These are phyloP conservation scores for Fusarium lateritium DNA, from an alignment of 2,329 filamentous ascomycete genomes.

Conservation along the genomic window DNA sequence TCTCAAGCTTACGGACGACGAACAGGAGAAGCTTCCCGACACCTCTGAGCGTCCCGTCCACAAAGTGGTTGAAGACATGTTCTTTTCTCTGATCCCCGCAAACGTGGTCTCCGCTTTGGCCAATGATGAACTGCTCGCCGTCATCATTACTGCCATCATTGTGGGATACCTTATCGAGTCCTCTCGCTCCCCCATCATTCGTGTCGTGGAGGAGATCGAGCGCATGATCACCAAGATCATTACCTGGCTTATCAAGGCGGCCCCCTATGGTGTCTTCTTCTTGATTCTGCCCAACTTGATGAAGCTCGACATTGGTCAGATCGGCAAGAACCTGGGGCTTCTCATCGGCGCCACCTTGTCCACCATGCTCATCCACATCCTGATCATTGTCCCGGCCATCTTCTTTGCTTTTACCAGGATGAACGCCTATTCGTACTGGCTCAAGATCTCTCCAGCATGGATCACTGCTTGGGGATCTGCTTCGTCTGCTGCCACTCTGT, in stretches of 20 bases:
- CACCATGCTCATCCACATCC: conserved; percentile 63
- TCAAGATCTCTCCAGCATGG: conserved; percentile 66
- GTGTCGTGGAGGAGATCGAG: conserved; percentile 63
- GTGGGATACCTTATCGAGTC: conserved; percentile 62
- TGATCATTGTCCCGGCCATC: conserved; percentile 61
- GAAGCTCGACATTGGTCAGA: conserved; percentile 62
- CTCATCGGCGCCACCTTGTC: conserved; percentile 63
- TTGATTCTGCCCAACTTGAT: conserved; percentile 67
- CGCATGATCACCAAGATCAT: conserved; percentile 63
- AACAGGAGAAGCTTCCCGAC: conserved; percentile 33
- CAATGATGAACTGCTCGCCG: conserved; percentile 61
- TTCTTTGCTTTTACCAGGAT: conserved; percentile 58
- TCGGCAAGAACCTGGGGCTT: conserved; percentile 65
- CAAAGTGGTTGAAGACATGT: conserved; percentile 63
- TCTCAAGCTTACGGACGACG: conserved; percentile 43
- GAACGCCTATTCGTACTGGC: conserved; percentile 65
- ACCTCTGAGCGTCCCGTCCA: conserved; percentile 56
- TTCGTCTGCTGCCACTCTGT: conserved; percentile 66
- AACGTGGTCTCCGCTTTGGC: conserved; percentile 65
- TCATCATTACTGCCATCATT: conserved; percentile 63
- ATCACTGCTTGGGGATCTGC: conserved; percentile 69
- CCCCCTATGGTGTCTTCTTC: conserved; percentile 68
- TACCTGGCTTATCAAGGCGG: conserved; percentile 63
- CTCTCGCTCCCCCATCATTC: conserved; percentile 56
- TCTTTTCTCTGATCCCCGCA: conserved; percentile 64